These are phyloP conservation scores for Ramalina peruviana DNA, from an alignment of 495 filamentous ascomycete genomes.

Conservation along the genomic window DNA sequence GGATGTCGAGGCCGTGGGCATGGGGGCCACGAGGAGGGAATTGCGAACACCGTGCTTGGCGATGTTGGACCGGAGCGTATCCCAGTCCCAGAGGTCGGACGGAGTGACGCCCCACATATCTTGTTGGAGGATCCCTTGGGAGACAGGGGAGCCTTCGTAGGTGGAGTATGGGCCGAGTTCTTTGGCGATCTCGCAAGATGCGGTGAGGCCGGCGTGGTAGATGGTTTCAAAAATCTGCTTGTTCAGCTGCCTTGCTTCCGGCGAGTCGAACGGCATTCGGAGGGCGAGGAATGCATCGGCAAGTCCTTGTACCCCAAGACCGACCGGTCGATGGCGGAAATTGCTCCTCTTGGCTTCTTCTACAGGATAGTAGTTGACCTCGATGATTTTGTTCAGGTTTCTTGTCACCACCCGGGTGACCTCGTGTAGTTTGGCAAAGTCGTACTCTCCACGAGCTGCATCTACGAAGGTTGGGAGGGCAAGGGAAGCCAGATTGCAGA, in stretches of 20 bases:
- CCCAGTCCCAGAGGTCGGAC: constrained; percentile 94
- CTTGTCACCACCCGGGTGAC: constrained; percentile 77
- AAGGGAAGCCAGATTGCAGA: constrained; percentile 93
- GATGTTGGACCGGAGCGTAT: constrained; percentile 74
- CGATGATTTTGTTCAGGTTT: constrained; percentile 96
- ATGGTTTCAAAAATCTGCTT: constrained; percentile 99
- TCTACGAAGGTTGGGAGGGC: constrained; percentile 85
- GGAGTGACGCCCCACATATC: constrained; percentile 97
- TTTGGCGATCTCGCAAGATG: constrained; percentile 75
- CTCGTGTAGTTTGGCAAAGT: constrained; percentile 92
- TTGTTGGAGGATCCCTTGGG: constrained; percentile 90
- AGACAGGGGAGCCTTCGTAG: constrained; percentile 87
- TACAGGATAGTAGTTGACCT: constrained; percentile 94
- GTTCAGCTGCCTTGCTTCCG: constrained; percentile 85
- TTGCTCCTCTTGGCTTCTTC: constrained; percentile 87
- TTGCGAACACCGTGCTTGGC: constrained; percentile 87
- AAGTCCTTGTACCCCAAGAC: constrained; percentile 92
- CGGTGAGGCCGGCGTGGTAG: constrained; percentile 88
- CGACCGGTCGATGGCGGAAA: constrained; percentile 87
- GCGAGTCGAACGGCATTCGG: constrained; percentile 90
- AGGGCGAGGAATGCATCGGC: constrained; percentile 98
- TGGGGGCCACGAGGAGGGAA: constrained; percentile 86
- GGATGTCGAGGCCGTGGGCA: constrained; percentile 92
- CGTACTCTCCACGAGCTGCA: constrained; percentile 62
- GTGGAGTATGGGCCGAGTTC: constrained; percentile 71